These are phyloP conservation scores for Ormosia emarginata DNA, from an alignment of 306 rosid genomes.

Conservation along the genomic window DNA sequence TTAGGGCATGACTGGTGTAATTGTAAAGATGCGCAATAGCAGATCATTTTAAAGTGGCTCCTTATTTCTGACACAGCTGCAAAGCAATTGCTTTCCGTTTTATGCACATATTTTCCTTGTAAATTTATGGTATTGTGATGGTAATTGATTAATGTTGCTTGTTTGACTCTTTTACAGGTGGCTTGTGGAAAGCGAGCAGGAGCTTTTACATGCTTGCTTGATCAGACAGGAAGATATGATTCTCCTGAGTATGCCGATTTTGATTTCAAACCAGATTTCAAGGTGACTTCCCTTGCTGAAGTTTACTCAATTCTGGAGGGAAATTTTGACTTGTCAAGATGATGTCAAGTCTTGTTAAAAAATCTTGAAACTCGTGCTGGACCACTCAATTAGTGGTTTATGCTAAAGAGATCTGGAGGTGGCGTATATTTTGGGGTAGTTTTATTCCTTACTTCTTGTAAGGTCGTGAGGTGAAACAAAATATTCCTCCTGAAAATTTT, in stretches of 20 bases:
- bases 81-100: conserved; percentile 16
- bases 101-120: background rate
- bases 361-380: background rate
- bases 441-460: conserved; percentile 11
- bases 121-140: background rate
- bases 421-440: background rate
- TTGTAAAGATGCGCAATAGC: background rate
- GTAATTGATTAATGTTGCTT: conserved; percentile 6
- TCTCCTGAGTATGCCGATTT: conserved; percentile 46
- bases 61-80: background rate
- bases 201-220: conserved; percentile 85
- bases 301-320: conserved; percentile 55
- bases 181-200: conserved; percentile 87
- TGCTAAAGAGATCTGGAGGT: background rate
- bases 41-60: background rate
- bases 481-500: background rate
- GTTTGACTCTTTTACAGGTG: conserved; percentile 44
- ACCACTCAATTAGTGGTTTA: conserved; percentile 5
- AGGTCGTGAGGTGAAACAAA: conserved; percentile 7
- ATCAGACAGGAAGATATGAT: conserved; percentile 70
- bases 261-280: conserved; percentile 70
- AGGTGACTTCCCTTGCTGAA: conserved; percentile 72
- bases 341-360: conserved; percentile 23
- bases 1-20: background rate
- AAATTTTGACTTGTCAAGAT: conserved; percentile 68